A percentile compares a stretch with the other conserved stretches of the same genome.
Conservation (phyloP, 345 rosid genomes). For the Heritiera littoralis region DNA sequence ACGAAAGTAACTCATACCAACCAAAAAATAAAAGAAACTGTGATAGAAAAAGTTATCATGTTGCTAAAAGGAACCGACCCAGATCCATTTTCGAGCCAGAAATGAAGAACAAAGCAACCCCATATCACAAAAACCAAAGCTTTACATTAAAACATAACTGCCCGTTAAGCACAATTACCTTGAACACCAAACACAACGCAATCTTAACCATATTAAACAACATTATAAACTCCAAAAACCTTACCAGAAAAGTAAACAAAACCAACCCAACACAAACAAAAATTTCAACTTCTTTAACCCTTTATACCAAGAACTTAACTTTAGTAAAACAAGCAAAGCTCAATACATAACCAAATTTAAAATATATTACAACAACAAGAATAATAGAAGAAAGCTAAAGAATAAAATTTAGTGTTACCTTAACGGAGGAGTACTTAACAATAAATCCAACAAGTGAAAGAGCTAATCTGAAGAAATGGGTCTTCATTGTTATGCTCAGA, state of each 20-base stretch:
- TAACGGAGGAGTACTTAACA: background rate
- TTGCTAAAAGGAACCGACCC: conserved; percentile 21
- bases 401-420: conserved; percentile 20
- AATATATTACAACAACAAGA: background rate
- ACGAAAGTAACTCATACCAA: conserved; percentile 1
- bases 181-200: background rate
- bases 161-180: conserved; percentile 29
- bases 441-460: conserved; percentile 24
- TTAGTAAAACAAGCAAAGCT: conserved; percentile 19
- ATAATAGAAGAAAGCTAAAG: background rate
- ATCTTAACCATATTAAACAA: background rate
- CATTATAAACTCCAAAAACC: conserved; percentile 4
- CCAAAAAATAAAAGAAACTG: background rate
- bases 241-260: background rate
- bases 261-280: background rate
- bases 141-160: background rate
- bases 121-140: background rate
- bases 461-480: conserved; percentile 34
- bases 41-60: background rate
- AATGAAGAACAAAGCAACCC: conserved; percentile 15
- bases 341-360: background rate
- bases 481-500: conserved; percentile 35
- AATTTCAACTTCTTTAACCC: conserved; percentile 9
- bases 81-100: conserved; percentile 39
- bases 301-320: conserved; percentile 18